phyloP scores from a whole-genome alignment of 352 stramenopile genomes.

The Phytopythium cucurbitacearum region DNA sequence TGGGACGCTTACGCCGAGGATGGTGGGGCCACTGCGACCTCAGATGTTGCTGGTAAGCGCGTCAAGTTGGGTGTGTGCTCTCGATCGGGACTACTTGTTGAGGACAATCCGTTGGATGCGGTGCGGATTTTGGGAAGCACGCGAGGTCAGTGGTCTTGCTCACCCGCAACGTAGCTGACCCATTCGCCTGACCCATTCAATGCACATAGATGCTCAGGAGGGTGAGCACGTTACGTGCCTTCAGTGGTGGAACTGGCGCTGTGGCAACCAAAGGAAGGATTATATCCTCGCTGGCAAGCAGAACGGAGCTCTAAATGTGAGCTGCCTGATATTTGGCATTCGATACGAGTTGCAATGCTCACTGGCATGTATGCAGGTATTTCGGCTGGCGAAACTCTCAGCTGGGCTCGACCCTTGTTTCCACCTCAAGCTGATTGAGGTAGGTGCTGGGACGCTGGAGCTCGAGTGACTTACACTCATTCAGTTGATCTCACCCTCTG shows the following conservation, averaged over 20 bases:
- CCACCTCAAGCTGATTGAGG: conserved; percentile 1
- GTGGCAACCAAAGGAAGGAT: conserved; percentile 11
- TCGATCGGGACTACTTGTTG: conserved; percentile 23
- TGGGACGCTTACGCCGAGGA: conserved; percentile 6
- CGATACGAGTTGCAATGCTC: not conserved
- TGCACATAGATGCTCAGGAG: not conserved
- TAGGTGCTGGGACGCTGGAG: not conserved
- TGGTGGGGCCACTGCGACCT: not conserved
- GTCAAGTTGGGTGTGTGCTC: conserved; percentile 18
- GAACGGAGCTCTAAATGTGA: conserved; percentile 34
- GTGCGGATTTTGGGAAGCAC: conserved; percentile 25
- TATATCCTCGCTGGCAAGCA: conserved; percentile 29
- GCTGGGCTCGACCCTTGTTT: not conserved
- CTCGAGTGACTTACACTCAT: not conserved
- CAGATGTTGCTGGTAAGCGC: conserved; percentile 14
- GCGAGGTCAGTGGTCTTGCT: conserved; percentile 4
- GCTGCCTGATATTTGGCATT: conserved; percentile 1
- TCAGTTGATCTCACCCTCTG: not conserved
- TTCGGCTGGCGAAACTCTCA: conserved; percentile 9
- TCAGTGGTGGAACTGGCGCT: conserved; percentile 19
- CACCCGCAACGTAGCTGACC: not conserved
- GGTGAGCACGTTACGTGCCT: conserved; percentile 4
- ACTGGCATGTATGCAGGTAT: conserved; percentile 7
- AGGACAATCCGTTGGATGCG: conserved; percentile 28
- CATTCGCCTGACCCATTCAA: not conserved